These are phyloP conservation scores for Calonectria henricotiae DNA, from an alignment of 2,329 filamentous ascomycete species.

Conservation along the genomic window DNA sequence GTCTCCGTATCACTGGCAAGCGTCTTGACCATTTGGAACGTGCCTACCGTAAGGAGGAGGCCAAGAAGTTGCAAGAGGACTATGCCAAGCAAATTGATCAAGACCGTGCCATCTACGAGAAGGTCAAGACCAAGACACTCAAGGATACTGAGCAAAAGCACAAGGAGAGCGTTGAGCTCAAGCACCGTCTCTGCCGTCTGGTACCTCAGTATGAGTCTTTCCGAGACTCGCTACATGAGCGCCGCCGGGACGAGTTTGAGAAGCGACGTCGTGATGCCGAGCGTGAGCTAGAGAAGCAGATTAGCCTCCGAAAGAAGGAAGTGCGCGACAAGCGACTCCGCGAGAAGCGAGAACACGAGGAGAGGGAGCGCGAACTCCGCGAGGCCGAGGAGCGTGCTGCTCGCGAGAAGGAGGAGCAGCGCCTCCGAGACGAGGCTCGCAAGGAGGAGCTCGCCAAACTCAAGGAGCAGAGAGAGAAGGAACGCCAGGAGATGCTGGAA, in stretches of 20 bases:
- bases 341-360: conserved; percentile 89
- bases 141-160: conserved; percentile 89
- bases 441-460: conserved; percentile 78
- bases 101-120: conserved; percentile 87
- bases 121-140: conserved; percentile 83
- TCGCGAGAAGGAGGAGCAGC: conserved; percentile 89
- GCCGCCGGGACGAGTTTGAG: conserved; percentile 95
- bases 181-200: conserved; percentile 90
- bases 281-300: conserved; percentile 93
- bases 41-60: conserved; percentile 95
- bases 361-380: conserved; percentile 81
- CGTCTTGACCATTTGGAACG: conserved; percentile 97
- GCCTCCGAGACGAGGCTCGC: conserved; percentile 84
- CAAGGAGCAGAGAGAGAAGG: conserved; percentile 77
- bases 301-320: conserved; percentile 89
- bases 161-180: conserved; percentile 91
- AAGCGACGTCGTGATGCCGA: conserved; percentile 93
- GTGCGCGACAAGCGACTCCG: conserved; percentile 86
- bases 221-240: conserved; percentile 85
- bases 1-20: conserved; percentile 92
- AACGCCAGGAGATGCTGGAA: conserved; percentile 79
- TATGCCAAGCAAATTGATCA: conserved; percentile 86
- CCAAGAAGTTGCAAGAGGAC: conserved; percentile 90
- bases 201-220: conserved; percentile 90
- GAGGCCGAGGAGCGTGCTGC: conserved; percentile 90